Evolutionary conservation across 176 grass and related monocot species (phyloP), one percentile per base, ranked within the genome.

Genomic region (Saccharum officinarum): DNA sequence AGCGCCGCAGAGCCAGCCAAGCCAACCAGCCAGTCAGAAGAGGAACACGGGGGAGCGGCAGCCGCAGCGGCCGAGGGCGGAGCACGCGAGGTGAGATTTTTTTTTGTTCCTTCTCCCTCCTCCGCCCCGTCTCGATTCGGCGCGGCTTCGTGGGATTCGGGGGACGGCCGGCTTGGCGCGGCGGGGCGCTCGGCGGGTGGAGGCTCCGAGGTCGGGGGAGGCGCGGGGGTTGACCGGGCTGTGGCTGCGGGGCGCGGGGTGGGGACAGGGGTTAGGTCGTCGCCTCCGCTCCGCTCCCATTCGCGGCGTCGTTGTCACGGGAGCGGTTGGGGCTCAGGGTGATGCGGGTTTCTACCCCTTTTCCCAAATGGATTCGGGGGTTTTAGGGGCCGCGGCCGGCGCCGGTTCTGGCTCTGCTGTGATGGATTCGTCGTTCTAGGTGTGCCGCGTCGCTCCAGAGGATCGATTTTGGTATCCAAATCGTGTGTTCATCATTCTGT

Each of bases 101-200:
- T 3, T 8, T 13, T n/a, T 49, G 0, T 1, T 0, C 6, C 37
- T 0, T 5, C 0, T 0, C 1, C 61, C 3, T 0, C 18, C 11
- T 4, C 49, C 7, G 5, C 1, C 9, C 12, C 54, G 22, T 23
- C 60, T 81, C 69, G 33, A 74, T 42, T 42, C 42, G 59, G 9
- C 36, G 16, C 39, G 1, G 69, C 4, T 42, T 15, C 20, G 31
- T 3, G 31, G 2, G 68, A 8, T 31, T 65, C 10, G 15, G 7
- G 33, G 14, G 22, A 0, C 36, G 67, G 17, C 33, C 33, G 33
- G 33, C 33, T 33, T 33, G 2, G 33, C 33, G 65, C 3, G 31
- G 6, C 7, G 66, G 20, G 11, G 7, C 20, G 20, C n/a, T 6
- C 23, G 44, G 14, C 11, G 25, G 44, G 71, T 10, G 15, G n/a